Evolutionary conservation across 1,284 basidiomycete genomes (phyloP), one percentile per base, ranked within the genome.

Genomic region (Rhizopogon parksii): DNA sequence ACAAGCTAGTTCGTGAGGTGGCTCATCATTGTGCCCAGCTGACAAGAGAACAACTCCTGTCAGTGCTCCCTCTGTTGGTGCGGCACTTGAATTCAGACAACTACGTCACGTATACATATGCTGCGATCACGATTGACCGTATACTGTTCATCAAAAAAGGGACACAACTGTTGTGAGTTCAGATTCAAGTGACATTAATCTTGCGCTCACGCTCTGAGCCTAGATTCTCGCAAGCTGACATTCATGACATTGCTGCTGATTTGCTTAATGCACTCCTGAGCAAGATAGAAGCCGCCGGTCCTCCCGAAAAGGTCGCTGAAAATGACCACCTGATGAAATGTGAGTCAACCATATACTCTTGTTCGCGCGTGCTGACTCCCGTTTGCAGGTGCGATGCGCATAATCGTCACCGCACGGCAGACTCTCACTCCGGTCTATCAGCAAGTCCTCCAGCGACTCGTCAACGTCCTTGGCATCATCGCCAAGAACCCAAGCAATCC

Each of bases 241-340:
- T 98, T 21, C 84, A 86, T 49, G 88, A 91, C 2, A 83, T 89
- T 58, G 89, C 93, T 3, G 78, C 83, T 19, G 75, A 78, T 42
- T 78, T 97, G 53, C 70, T 99, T 36, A 77, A 85, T 62, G 85
- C 85, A 2, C 72, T 97, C 3, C 79, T 99, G 58, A 69, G 71
- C 38, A 93, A 90, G 66, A 89, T 98, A 48, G 89, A 94, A 65
- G 72, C 76, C 36, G 88, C 85, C n/a, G 77, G 77, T 0, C 89
- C 91, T 1, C 86, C 95, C 0, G 91, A 97, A 66, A 96, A 96
- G 73, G 81, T 97, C 25, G 92, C 96, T 0, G 95, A 98, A 68
- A 99, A 99, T 63, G 95, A 99, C 67, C 91, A 96, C 69, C 73
- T 98, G 49, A 98, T 98, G 92, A 95, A 93, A 74, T 96, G 95